phyloP scores from a whole-genome alignment of 768 basidiomycete species.

The Pisolithus tinctorius region DNA sequence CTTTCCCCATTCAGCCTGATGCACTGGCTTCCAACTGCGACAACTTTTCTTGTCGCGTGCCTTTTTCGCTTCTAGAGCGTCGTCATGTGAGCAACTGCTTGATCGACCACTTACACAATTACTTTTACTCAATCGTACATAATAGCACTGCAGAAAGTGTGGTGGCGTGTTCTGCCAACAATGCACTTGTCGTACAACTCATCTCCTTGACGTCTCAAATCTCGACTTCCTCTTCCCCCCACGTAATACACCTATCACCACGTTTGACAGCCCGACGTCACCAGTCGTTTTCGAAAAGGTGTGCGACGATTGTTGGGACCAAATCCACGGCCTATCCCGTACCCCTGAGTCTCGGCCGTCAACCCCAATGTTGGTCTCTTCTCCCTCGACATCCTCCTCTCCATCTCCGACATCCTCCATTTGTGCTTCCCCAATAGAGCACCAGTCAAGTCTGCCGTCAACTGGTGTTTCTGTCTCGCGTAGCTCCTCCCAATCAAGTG shows the following conservation, averaged over 20 bases:
- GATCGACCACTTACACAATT: not conserved
- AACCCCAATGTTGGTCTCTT: conserved; percentile 33
- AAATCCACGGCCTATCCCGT: conserved; percentile 52
- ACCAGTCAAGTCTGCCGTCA: conserved; percentile 12
- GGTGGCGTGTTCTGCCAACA: conserved; percentile 68
- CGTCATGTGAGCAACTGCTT: conserved; percentile 51
- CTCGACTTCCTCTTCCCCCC: conserved; percentile 70
- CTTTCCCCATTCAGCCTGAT: conserved; percentile 44
- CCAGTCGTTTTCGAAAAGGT: conserved; percentile 57
- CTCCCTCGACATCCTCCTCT: conserved; percentile 23
- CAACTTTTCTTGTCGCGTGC: conserved; percentile 61
- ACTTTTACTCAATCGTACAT: conserved; percentile 15
- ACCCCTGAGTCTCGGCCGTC: conserved; percentile 34
- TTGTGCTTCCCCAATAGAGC: conserved; percentile 28
- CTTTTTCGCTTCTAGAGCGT: conserved; percentile 65
- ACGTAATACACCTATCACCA: conserved; percentile 51
- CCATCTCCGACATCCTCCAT: conserved; percentile 29
- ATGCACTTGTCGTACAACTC: conserved; percentile 54
- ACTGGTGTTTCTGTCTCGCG: conserved; percentile 16
- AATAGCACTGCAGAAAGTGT: conserved; percentile 78
- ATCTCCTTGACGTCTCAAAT: conserved; percentile 66
- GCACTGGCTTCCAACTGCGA: conserved; percentile 57
- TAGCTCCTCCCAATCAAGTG: conserved; percentile 24
- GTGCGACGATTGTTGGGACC: conserved; percentile 73
- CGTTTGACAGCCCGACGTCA: conserved; percentile 52